Base-by-base conservation (phyloP, 2,329 filamentous ascomycete species). In the Monosporascus sp. region DNA sequence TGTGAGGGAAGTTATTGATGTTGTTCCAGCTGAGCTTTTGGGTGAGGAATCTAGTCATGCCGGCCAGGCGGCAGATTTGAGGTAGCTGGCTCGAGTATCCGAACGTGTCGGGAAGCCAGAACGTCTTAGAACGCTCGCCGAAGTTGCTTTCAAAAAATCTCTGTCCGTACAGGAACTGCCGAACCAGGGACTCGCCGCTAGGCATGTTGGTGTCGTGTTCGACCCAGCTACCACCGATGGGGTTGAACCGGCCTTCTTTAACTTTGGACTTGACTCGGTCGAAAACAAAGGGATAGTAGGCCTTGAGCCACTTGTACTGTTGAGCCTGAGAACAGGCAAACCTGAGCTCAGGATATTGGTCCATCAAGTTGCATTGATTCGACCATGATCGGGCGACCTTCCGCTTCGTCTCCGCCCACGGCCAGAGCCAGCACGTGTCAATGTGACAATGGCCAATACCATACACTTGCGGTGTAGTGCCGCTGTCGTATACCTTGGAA, bases 21-120 rank as follows among this genome's bases (percentile, higher is more conserved):
- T 97, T 97, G 77, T 97, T 97, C 94, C 94, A 99, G 77, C 93
- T 97, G 55, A 99, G 78, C 75, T 99, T 99, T 72, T 99, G 94
- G 0, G 94, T 99, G 65, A 99, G 88, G 77, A 99, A 99, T 37
- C 93, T 85, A 54, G 84, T 89, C 94, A 99, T 97, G 20, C 91
- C 93, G n/a, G 94, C 89, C 27, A 97, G 77, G 3, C 93, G 88
- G 68, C 91, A 97, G 43, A 99, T 78, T 67, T 99, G 94, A 14
- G 94, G 94, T 43, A 99, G 81, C 71, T 99, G 94, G 49, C 88
- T 88, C 0, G 92, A 97, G 73, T 99, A 99, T 16, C 94, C 94
- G 73, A 99, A 99, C 0, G 94, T 99, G 70, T 99, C 94, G 1
- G 94, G 94, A 7, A 99, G 80, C 94, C 94, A 99, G 72, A 99